Conservation (phyloP, 306 rosid species). For the Hylodesmum podocarpum region DNA sequence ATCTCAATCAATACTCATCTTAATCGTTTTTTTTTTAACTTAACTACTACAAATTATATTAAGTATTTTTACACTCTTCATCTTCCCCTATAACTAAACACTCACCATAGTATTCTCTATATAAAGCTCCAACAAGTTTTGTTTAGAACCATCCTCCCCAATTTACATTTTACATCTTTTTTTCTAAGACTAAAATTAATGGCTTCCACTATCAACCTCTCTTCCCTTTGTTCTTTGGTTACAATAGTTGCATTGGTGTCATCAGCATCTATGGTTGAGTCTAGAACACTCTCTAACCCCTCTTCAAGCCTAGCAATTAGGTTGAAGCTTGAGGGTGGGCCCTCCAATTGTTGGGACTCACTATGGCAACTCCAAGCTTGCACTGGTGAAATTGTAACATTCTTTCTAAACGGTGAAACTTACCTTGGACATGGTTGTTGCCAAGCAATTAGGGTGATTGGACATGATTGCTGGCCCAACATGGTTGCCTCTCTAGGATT, state of each 20-base stretch:
- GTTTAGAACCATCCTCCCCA: neutral
- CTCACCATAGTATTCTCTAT: neutral
- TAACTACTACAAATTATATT: neutral
- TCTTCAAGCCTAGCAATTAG: neutral
- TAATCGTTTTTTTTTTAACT: neutral
- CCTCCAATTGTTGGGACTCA: slow-evolving; percentile 11
- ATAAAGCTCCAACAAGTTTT: neutral
- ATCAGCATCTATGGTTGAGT: neutral
- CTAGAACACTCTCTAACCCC: neutral
- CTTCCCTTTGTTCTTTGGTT: neutral
- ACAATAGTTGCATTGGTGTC: neutral
- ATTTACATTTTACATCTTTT: neutral
- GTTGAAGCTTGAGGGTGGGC: slow-evolving; percentile 2
- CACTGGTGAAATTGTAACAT: neutral
- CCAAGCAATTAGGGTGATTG: neutral
- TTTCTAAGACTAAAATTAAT: neutral
- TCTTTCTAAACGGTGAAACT: neutral
- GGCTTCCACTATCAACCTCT: neutral
- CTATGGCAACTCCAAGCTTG: slow-evolving; percentile 13
- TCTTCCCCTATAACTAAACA: neutral
- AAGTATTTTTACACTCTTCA: neutral
- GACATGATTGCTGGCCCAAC: slow-evolving; percentile 16
- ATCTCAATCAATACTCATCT: neutral
- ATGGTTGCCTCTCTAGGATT: neutral
- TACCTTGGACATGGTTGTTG: slow-evolving; percentile 4